phyloP scores from a whole-genome alignment of 169 alveolate species.

The Eimeria maxima region DNA sequence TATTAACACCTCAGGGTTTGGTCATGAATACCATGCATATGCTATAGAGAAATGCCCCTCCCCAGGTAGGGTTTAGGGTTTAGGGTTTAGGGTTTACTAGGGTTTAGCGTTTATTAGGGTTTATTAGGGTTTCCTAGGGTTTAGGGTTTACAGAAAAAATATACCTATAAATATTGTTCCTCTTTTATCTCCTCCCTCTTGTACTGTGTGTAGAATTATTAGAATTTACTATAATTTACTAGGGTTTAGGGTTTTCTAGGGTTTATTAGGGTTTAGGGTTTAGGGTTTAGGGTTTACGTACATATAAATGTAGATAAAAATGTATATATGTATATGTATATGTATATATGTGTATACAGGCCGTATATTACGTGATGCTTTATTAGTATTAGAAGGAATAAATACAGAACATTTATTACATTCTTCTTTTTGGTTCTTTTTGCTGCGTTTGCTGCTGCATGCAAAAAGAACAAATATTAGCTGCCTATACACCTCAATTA shows the following conservation, averaged over 20 bases:
- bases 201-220: too few relatives aligned
- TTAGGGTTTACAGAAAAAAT: too few relatives aligned
- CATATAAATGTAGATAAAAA: too few relatives aligned
- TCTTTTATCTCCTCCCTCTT: too few relatives aligned
- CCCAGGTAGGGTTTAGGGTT: conserved; percentile 74
- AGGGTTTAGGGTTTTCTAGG: conserved; percentile 32
- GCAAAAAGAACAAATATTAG: conserved; percentile 80
- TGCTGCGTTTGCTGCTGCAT: conserved; percentile 81
- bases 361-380: conserved; percentile 82
- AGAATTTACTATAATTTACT: not conserved
- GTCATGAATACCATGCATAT: conserved; percentile 86
- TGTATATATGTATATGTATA: too few relatives aligned
- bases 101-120: conserved; percentile 13
- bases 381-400: conserved; percentile 84
- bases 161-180: too few relatives aligned
- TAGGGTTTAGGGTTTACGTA: conserved; percentile 37
- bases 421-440: conserved; percentile 86
- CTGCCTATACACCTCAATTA: conserved; percentile 84
- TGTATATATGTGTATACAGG: conserved; percentile 40
- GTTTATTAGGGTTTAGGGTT: conserved; percentile 6
- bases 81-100: conserved; percentile 49
- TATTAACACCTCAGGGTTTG: conserved; percentile 87
- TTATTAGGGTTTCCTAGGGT: not conserved
- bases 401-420: conserved; percentile 80
- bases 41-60: conserved; percentile 71